Percentiles rank a stretch among this genome's conserved stretches.
These are phyloP conservation scores for Coprinopsis strossmayeri DNA, from an alignment of 768 basidiomycete genomes.

Conservation along the genomic window DNA sequence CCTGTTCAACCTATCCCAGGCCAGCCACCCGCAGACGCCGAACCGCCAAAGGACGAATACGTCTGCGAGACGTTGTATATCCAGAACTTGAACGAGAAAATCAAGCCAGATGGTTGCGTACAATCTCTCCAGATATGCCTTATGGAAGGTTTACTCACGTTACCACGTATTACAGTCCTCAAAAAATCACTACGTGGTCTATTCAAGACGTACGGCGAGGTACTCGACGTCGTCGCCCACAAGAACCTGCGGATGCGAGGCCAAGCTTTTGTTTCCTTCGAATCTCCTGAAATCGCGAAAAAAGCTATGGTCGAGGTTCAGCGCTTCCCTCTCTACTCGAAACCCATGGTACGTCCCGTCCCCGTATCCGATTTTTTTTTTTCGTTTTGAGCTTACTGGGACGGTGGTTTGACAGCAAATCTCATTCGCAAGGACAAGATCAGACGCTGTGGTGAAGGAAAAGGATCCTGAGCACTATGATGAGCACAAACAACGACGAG, in stretches of 20 bases:
- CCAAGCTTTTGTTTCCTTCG: slow-evolving; percentile 95
- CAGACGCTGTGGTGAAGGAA: slow-evolving; percentile 84
- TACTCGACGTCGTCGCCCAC: slow-evolving; percentile 95
- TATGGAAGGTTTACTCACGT: no score
- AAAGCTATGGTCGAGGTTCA: slow-evolving; percentile 85
- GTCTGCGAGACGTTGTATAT: slow-evolving; percentile 88
- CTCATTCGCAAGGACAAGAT: slow-evolving; percentile 82
- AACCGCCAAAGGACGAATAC: slow-evolving; percentile 20
- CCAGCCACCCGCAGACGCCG: not conserved
- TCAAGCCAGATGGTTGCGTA: slow-evolving; percentile 80
- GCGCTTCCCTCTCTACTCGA: slow-evolving; percentile 92
- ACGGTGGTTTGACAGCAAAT: slow-evolving; percentile 63
- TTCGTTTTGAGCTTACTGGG: no score
- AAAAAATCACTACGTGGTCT: slow-evolving; percentile 82
- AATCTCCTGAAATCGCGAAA: slow-evolving; percentile 70
- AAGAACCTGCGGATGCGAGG: slow-evolving; percentile 94
- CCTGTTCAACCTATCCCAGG: slow-evolving; percentile 2
- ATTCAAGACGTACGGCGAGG: slow-evolving; percentile 90
- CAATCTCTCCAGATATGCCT: no score
- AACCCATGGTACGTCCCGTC: slow-evolving; percentile 88
- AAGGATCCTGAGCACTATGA: slow-evolving; percentile 64
- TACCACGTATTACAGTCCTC: slow-evolving; percentile 75
- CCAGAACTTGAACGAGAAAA: slow-evolving; percentile 94
- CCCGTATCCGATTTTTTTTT: no score
- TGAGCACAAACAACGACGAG: slow-evolving; percentile 63